A percentile compares a stretch with the other conserved stretches of the same genome.
These are phyloP conservation scores for Strombidium stylifer DNA, from an alignment of 73 alveolate species.

Conservation along the genomic window DNA sequence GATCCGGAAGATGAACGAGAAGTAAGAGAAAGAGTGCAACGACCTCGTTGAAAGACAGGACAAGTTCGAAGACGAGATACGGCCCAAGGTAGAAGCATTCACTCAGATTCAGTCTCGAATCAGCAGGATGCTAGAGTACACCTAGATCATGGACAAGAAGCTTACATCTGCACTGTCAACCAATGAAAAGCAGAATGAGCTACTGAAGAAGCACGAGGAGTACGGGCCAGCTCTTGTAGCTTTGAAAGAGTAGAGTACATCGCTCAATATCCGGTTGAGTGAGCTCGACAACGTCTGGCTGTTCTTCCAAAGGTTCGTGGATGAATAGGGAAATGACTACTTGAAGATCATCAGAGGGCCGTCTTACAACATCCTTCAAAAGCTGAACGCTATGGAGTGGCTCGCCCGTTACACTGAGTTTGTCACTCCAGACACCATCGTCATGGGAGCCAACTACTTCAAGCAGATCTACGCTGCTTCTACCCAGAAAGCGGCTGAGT, in stretches of 20 bases:
- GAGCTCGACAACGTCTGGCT: constrained; percentile 53
- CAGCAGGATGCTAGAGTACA: too few relatives aligned
- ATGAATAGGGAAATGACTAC: constrained; percentile 48
- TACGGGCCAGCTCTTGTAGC: background rate
- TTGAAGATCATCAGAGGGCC: constrained; percentile 36
- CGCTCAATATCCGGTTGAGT: constrained; percentile 13
- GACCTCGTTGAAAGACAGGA: too few relatives aligned
- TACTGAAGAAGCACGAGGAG: background rate
- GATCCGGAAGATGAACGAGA: too few relatives aligned
- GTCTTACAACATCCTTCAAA: constrained; percentile 20
- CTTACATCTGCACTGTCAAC: too few relatives aligned
- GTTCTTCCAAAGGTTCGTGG: constrained; percentile 58
- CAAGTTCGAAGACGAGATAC: too few relatives aligned
- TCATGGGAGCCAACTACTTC: constrained; percentile 27
- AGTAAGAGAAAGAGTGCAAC: too few relatives aligned
- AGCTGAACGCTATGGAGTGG: constrained; percentile 71
- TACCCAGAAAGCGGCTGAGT: constrained; percentile 10
- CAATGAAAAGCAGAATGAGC: background rate
- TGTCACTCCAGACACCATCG: constrained; percentile 51
- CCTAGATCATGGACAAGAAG: too few relatives aligned
- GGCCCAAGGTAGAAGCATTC: too few relatives aligned
- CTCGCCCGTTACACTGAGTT: constrained; percentile 63
- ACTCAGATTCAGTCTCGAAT: too few relatives aligned
- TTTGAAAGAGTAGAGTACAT: background rate
- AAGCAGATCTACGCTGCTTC: constrained; percentile 47